Evolutionary conservation across 2,329 filamentous ascomycete species (phyloP).

Genomic region (Zymoseptoria tritici): DNA sequence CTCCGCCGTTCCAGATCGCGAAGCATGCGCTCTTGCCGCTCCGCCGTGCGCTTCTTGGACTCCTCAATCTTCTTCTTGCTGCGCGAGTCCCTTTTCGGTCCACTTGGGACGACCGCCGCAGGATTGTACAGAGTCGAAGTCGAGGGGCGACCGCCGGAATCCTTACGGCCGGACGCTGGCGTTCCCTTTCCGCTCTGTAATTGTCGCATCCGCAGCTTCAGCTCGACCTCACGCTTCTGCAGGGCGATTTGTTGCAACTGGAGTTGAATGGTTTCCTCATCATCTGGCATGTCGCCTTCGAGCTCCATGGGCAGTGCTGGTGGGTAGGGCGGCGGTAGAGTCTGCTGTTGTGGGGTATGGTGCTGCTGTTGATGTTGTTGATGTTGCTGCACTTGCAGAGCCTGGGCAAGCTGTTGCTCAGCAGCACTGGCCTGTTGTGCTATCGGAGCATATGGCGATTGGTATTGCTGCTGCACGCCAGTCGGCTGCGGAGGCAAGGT

Average conservation of each 20-base stretch:
- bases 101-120: conserved; percentile 16
- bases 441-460: conserved; percentile 31
- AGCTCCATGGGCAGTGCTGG: conserved; percentile 9
- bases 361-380: conserved; percentile 13
- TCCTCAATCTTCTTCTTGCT: conserved; percentile 34
- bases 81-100: conserved; percentile 29
- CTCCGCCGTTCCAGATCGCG: conserved; percentile 30
- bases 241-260: conserved; percentile 31
- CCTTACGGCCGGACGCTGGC: conserved; percentile 10
- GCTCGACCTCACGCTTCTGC: conserved; percentile 31
- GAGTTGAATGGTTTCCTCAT: conserved; percentile 31
- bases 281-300: conserved; percentile 24
- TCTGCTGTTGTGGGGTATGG: conserved; percentile 16
- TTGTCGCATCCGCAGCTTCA: conserved; percentile 31
- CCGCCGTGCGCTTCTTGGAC: conserved; percentile 29
- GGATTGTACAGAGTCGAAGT: conserved; percentile 21
- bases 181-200: conserved; percentile 25
- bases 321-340: conserved; percentile 7
- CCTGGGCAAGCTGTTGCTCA: conserved; percentile 27
- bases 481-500: conserved; percentile 3
- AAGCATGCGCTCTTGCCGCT: conserved; percentile 32
- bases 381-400: conserved; percentile 10
- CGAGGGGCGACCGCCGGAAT: conserved; percentile 12
- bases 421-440: conserved; percentile 17
- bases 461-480: conserved; percentile 18